Conservation (phyloP, 306 rosid genomes). For the Malus sylvestris region DNA sequence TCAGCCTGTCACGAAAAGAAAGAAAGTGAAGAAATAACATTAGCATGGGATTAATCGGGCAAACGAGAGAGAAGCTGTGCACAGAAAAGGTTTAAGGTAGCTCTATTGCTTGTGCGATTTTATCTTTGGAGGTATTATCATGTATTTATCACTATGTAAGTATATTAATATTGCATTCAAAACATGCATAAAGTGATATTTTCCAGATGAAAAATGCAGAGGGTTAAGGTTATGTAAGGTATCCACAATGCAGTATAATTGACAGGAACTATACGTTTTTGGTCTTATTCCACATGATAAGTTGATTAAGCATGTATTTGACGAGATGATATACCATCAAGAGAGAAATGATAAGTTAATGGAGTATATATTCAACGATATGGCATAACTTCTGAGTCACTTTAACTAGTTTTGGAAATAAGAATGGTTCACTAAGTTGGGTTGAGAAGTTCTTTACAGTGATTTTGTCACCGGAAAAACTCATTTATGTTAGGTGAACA, state of each 20-base stretch:
- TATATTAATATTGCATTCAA: neutral
- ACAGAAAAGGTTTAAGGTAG: conserved; percentile 6
- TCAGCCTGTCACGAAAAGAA: conserved; percentile 45
- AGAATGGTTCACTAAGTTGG: neutral
- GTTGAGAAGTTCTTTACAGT: neutral
- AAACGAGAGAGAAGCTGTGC: neutral
- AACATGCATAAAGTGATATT: neutral
- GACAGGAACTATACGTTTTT: neutral
- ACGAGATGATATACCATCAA: neutral
- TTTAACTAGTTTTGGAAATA: neutral
- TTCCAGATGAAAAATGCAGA: neutral
- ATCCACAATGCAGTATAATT: neutral
- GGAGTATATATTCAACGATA: too few relatives aligned
- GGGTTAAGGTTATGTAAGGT: neutral
- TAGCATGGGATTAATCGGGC: conserved; percentile 1
- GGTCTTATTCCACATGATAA: neutral
- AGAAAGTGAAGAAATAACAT: neutral
- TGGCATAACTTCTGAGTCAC: neutral
- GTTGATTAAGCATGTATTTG: neutral
- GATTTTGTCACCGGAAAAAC: neutral
- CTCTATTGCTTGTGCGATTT: neutral
- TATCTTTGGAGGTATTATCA: neutral
- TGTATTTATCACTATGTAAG: neutral
- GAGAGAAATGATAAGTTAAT: neutral
- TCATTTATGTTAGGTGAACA: neutral